Base-by-base conservation (phyloP, 1,284 basidiomycete genomes). In the Veloboletus limbatus region DNA sequence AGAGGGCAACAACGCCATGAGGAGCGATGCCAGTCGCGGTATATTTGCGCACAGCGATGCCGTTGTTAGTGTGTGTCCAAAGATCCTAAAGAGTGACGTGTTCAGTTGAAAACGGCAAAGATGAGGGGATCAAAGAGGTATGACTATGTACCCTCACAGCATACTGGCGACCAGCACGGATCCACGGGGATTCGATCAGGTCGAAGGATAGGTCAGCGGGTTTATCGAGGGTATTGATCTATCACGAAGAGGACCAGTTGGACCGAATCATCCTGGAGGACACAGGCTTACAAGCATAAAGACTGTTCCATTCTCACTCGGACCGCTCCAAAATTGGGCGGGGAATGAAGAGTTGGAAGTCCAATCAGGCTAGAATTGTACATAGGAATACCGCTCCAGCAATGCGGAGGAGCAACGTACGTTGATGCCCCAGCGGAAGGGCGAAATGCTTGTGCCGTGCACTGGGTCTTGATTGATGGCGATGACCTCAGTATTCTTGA, bases 381-480 rank as follows among this genome's bases (percentile, higher is more conserved):
- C n/a, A 7, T 48, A 25, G 48, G 41, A 36, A 30, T 11, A 14
- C 2, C 13, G 0, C 16, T 2, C 4, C 16, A 27, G 20, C 1
- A n/a, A 25, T 4, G 5, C 18, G 13, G 11, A 40, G 9, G 32
- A 28, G 8, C 3, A 18, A 40, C 74, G 43, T 45, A 78, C 78
- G 41, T 79, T 79, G 20, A 76, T 54, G 2, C 82, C 82, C 82
- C 82, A 85, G 54, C 79, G 69, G 69, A 85, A 85, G 6, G 82
- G 82, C 14, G 78, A 72, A 47, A 83, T 71, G 20, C 74, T 73
- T 11, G 75, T 78, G 4, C 82, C 82, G 24, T 79, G 71, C 0
- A 79, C 76, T 0, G 76, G 69, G 58, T 85, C 82, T 57, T 85
- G 82, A 54, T 83, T 83, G 52, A 85, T 82, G 3, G 77, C 82